Percentiles rank a stretch among this genome's conserved stretches.
phyloP scores from a whole-genome alignment of 345 rosid species.

The Mallotus nudiflorus region DNA sequence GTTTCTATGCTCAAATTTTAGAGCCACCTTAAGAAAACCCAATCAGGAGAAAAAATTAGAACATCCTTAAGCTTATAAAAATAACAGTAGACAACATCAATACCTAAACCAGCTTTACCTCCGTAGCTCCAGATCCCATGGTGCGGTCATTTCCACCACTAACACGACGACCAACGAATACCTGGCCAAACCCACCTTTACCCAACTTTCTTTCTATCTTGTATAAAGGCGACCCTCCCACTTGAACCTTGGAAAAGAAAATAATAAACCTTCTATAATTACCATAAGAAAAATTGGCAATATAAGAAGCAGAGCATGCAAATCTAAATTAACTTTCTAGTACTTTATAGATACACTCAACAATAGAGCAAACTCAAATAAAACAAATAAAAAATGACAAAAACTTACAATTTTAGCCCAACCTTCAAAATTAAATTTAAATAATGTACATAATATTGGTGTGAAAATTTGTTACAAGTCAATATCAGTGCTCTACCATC shows the following conservation, averaged over 20 bases:
- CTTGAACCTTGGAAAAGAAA: slow-evolving; percentile 30
- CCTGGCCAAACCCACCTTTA: slow-evolving; percentile 42
- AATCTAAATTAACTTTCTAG: neutral
- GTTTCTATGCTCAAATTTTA: slow-evolving; percentile 40
- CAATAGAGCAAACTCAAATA: neutral
- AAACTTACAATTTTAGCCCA: too few relatives aligned
- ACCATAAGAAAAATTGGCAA: neutral
- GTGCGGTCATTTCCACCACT: slow-evolving; percentile 32
- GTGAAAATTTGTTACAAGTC: neutral
- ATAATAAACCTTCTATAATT: slow-evolving; percentile 2
- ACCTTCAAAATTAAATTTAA: too few relatives aligned
- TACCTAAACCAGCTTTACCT: slow-evolving; percentile 48
- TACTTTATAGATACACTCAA: neutral
- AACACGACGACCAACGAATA: slow-evolving; percentile 38
- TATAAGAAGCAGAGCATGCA: neutral
- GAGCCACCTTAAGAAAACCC: slow-evolving; percentile 24
- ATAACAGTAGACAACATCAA: neutral
- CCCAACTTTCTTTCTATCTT: slow-evolving; percentile 37
- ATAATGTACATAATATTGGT: too few relatives aligned
- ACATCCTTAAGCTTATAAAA: neutral
- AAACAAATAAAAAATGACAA: neutral
- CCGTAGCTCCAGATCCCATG: slow-evolving; percentile 68
- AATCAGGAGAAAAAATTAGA: neutral
- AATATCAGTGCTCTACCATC: neutral
- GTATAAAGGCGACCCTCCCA: slow-evolving; percentile 35